Conservation (phyloP, 768 basidiomycete genomes). For the Piloderma croceum region DNA sequence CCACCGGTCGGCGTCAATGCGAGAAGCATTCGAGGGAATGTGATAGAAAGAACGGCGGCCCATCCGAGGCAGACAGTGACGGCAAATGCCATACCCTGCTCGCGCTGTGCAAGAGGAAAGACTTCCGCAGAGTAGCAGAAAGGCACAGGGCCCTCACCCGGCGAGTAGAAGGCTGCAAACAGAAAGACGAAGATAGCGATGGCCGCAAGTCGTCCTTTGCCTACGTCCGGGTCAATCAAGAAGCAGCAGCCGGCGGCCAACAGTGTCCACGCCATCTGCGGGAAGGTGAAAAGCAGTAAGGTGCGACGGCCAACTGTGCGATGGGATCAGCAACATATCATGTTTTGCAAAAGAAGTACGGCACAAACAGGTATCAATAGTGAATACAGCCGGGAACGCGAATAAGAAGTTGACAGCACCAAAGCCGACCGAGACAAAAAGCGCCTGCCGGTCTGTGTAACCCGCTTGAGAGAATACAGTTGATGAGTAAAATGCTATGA, state of each 20-base stretch:
- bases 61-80: constrained; percentile 47
- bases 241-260: constrained; percentile 74
- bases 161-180: constrained; percentile 63
- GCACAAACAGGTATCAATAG: constrained; percentile 28
- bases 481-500: constrained; percentile 72
- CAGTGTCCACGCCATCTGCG: constrained; percentile 71
- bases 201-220: constrained; percentile 34
- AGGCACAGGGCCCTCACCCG: constrained; percentile 87
- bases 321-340: constrained; percentile 40
- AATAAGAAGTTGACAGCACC: constrained; percentile 63
- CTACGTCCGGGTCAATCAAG: constrained; percentile 37
- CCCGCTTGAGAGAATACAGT: constrained; percentile 63
- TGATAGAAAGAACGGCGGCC: constrained; percentile 49
- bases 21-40: constrained; percentile 52
- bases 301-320: constrained; percentile 74
- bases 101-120: constrained; percentile 78
- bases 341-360: constrained; percentile 11
- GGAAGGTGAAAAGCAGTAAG: constrained; percentile 72
- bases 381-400: constrained; percentile 59
- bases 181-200: constrained; percentile 34
- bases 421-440: constrained; percentile 62
- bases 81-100: constrained; percentile 43
- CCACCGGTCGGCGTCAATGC: constrained; percentile 39
- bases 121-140: constrained; percentile 90
- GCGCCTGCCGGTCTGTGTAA: constrained; percentile 46